Percentiles rank a stretch among this genome's conserved stretches.
These are phyloP conservation scores for Phialocephala sp. DNA, from an alignment of 2,329 filamentous ascomycete genomes.

Conservation along the genomic window DNA sequence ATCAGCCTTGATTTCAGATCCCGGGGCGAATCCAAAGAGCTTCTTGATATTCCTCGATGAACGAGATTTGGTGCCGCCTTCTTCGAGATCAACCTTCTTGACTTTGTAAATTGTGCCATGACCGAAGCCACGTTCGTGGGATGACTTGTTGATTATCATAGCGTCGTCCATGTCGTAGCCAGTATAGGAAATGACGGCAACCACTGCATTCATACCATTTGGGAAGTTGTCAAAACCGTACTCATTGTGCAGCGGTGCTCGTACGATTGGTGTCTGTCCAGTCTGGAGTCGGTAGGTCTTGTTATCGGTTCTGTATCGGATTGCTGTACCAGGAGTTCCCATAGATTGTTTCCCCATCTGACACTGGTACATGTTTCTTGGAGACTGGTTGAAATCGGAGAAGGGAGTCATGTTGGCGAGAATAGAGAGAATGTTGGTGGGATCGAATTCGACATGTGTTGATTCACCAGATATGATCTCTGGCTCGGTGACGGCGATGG, in stretches of 20 bases:
- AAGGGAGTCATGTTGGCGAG: slow-evolving; percentile 99
- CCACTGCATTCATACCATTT: slow-evolving; percentile 92
- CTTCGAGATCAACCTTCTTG: slow-evolving; percentile 86
- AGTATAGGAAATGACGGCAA: slow-evolving; percentile 97
- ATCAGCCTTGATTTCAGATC: slow-evolving; percentile 68
- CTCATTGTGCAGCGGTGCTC: slow-evolving; percentile 89
- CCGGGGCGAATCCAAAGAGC: slow-evolving; percentile 89
- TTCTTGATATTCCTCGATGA: slow-evolving; percentile 74
- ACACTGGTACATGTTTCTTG: slow-evolving; percentile 98
- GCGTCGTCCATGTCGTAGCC: slow-evolving; percentile 99
- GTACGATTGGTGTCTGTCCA: slow-evolving; percentile 92
- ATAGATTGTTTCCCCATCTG: slow-evolving; percentile 99
- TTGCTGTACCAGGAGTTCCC: slow-evolving; percentile 89
- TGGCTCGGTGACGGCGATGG: slow-evolving; percentile 87
- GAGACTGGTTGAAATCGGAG: slow-evolving; percentile 98
- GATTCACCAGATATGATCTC: slow-evolving; percentile 89
- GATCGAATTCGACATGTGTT: slow-evolving; percentile 91
- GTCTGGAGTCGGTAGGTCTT: slow-evolving; percentile 95
- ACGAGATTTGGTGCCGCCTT: slow-evolving; percentile 70
- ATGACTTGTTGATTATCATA: slow-evolving; percentile 98
- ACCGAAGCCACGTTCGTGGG: slow-evolving; percentile 93
- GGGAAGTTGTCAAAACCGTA: slow-evolving; percentile 99
- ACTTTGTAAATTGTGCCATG: slow-evolving; percentile 98
- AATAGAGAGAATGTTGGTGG: slow-evolving; percentile 96
- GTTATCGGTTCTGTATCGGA: slow-evolving; percentile 91